A percentile compares a stretch with the other conserved stretches of the same genome.
phyloP scores from a whole-genome alignment of 768 basidiomycete genomes.

The Tulasnella sp. region DNA sequence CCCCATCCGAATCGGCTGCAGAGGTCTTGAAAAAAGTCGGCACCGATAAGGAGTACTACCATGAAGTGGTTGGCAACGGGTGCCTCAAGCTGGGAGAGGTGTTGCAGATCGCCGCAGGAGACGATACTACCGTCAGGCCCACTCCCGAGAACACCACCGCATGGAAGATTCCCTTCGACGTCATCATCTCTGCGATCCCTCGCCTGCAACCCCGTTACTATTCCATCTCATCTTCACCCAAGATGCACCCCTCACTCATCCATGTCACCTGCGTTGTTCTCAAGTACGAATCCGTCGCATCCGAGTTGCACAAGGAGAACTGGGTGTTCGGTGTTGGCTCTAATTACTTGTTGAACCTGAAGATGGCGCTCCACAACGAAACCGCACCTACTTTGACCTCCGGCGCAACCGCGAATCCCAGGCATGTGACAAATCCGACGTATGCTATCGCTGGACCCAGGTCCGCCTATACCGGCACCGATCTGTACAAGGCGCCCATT shows the following conservation, averaged over 20 bases:
- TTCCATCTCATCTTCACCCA: constrained; percentile 96
- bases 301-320: constrained; percentile 41
- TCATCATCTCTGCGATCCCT: constrained; percentile 85
- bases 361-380: constrained; percentile 58
- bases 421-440: constrained; percentile 41
- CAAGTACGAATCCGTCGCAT: constrained; percentile 67
- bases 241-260: constrained; percentile 76
- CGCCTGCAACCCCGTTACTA: constrained; percentile 96
- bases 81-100: constrained; percentile 91
- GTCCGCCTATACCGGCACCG: constrained; percentile 59
- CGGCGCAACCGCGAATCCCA: constrained; percentile 24
- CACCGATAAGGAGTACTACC: constrained; percentile 80
- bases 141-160: constrained; percentile 63
- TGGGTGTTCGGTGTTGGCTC: constrained; percentile 86
- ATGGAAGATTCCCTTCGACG: constrained; percentile 94
- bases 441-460: constrained; percentile 90
- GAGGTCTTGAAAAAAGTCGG: constrained; percentile 65
- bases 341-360: constrained; percentile 92
- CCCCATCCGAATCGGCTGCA: constrained; percentile 70
- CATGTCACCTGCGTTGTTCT: constrained; percentile 94
- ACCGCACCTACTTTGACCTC: constrained; percentile 32
- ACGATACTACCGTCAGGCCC: constrained; percentile 49
- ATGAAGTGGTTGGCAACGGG: constrained; percentile 59
- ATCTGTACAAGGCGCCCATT: constrained; percentile 74
- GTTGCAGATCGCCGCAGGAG: constrained; percentile 79